Evolutionary conservation across 2,329 filamentous ascomycete species (phyloP).

Genomic region (Xylaria sp.): DNA sequence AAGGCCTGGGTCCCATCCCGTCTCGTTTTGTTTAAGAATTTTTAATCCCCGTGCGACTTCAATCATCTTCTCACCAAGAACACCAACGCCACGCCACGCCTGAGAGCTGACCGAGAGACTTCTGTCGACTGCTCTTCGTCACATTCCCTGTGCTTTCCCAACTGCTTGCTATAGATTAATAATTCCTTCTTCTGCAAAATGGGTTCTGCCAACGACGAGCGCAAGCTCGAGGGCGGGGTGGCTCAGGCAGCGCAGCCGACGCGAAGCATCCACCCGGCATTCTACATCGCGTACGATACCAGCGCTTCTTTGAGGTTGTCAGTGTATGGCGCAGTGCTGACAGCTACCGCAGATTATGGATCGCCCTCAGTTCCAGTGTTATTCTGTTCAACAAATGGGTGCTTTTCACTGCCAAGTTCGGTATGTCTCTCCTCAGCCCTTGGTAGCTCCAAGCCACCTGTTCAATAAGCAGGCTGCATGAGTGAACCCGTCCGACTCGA

Average conservation of each 20-base stretch:
- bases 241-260: conserved; percentile 23
- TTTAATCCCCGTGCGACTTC: conserved; percentile 20
- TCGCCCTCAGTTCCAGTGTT: conserved; percentile 81
- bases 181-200: conserved; percentile 19
- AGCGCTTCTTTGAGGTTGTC: neutral
- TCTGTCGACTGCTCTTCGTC: neutral
- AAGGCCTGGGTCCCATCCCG: conserved; percentile 17
- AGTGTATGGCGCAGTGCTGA: conserved; percentile 11
- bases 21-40: conserved; percentile 20
- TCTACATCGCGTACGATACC: conserved; percentile 36
- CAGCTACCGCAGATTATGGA: conserved; percentile 66
- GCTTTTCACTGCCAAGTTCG: conserved; percentile 74
- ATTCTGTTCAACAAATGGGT: conserved; percentile 97
- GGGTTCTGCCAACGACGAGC: conserved; percentile 31
- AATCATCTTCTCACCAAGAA: conserved; percentile 9
- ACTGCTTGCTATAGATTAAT: neutral
- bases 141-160: conserved; percentile 7
- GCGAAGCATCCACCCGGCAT: conserved; percentile 33
- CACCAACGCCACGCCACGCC: conserved; percentile 5
- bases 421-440: conserved; percentile 55
- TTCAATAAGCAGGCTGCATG: neutral
- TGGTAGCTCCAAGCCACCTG: neutral
- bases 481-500: neutral
- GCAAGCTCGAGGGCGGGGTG: conserved; percentile 35
- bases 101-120: conserved; percentile 3